Conservation (phyloP, 2,329 filamentous ascomycete genomes). For the Canariomyces notabilis region DNA sequence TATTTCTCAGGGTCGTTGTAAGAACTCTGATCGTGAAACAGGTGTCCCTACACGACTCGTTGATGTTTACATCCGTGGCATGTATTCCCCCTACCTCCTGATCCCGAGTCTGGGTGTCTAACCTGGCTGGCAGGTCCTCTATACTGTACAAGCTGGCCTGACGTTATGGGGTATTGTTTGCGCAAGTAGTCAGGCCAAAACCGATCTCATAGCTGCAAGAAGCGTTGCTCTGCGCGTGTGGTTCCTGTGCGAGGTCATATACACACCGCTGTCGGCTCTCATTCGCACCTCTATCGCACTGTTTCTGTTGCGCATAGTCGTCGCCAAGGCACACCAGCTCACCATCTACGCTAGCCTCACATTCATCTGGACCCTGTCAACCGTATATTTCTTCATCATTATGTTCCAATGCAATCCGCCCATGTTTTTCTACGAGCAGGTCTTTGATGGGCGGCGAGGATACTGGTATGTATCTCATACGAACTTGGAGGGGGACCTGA, state of each 20-base stretch:
- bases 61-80: slow-evolving; percentile 44
- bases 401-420: slow-evolving; percentile 46
- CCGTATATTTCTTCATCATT: slow-evolving; percentile 41
- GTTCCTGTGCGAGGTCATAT: slow-evolving; percentile 39
- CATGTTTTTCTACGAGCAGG: slow-evolving; percentile 44
- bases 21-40: slow-evolving; percentile 39
- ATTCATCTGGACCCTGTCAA: slow-evolving; percentile 36
- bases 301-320: slow-evolving; percentile 38
- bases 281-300: slow-evolving; percentile 39
- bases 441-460: slow-evolving; percentile 17
- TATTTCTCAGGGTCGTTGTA: slow-evolving; percentile 41
- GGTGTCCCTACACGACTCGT: slow-evolving; percentile 42
- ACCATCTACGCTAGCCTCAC: slow-evolving; percentile 30
- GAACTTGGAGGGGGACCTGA: slow-evolving; percentile 7
- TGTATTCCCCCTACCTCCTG: background rate
- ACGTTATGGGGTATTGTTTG: slow-evolving; percentile 32
- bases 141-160: slow-evolving; percentile 30
- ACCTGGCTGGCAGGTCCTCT: slow-evolving; percentile 29
- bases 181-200: slow-evolving; percentile 23
- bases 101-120: slow-evolving; percentile 2
- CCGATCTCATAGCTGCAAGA: slow-evolving; percentile 22
- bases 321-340: slow-evolving; percentile 30
- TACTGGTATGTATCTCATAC: background rate
- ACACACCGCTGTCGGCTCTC: slow-evolving; percentile 36
- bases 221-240: slow-evolving; percentile 30